Conservation (phyloP, 2,329 filamentous ascomycete genomes). For the Hypoxylon sp. region DNA sequence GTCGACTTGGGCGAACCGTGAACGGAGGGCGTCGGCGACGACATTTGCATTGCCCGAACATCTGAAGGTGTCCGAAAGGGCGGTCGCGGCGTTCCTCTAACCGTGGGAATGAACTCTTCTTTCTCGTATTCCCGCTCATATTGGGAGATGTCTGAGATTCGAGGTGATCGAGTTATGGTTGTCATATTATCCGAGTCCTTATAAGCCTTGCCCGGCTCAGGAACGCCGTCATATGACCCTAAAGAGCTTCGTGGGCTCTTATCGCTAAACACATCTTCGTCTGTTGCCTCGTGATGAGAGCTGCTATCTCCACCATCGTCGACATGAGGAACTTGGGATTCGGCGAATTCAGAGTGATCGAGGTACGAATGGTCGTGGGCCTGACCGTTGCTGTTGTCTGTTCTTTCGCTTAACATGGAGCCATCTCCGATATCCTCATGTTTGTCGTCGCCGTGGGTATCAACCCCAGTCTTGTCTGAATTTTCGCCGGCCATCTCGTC, state of each 20-base stretch:
- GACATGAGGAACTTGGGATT: slow-evolving; percentile 40
- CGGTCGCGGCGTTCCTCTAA: slow-evolving; percentile 72
- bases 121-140: slow-evolving; percentile 62
- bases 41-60: slow-evolving; percentile 80
- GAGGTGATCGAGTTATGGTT: slow-evolving; percentile 58
- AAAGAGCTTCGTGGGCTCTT: slow-evolving; percentile 71
- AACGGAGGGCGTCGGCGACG: slow-evolving; percentile 72
- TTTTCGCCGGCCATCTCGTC: slow-evolving; percentile 28
- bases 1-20: slow-evolving; percentile 68
- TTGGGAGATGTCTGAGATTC: slow-evolving; percentile 68
- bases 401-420: slow-evolving; percentile 54
- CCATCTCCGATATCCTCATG: slow-evolving; percentile 43
- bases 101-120: slow-evolving; percentile 67
- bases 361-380: slow-evolving; percentile 52
- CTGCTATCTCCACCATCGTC: slow-evolving; percentile 62
- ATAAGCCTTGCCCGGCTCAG: slow-evolving; percentile 51
- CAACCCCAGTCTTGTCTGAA: slow-evolving; percentile 64
- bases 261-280: slow-evolving; percentile 73
- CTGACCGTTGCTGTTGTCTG: slow-evolving; percentile 51
- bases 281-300: slow-evolving; percentile 65
- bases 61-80: slow-evolving; percentile 79
- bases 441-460: slow-evolving; percentile 48
- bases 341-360: slow-evolving; percentile 46
- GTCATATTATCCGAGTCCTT: slow-evolving; percentile 54
- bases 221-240: slow-evolving; percentile 63